A percentile compares a stretch with the other conserved stretches of the same genome.
Conservation (phyloP, 768 basidiomycete species). For the Boletus huronensis region DNA sequence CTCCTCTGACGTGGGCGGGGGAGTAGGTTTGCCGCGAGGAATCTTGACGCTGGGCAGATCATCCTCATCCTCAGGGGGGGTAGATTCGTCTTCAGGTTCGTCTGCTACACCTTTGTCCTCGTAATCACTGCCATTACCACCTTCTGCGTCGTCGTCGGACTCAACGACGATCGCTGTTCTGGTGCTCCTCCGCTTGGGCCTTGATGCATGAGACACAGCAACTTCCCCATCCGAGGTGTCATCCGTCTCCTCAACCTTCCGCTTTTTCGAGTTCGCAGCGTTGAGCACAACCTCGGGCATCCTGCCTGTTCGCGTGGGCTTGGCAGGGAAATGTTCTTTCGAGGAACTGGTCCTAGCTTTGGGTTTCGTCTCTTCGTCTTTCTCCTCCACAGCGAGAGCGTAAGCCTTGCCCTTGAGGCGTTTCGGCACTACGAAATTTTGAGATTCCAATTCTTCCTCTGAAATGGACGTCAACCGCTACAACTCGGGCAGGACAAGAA, state of each 20-base stretch:
- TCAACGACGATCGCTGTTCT: slow-evolving; percentile 43
- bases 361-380: slow-evolving; percentile 20
- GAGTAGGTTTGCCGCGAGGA: slow-evolving; percentile 22
- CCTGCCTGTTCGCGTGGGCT: slow-evolving; percentile 37
- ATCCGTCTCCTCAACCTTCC: slow-evolving; percentile 16
- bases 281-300: slow-evolving; percentile 59
- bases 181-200: slow-evolving; percentile 35
- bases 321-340: slow-evolving; percentile 25
- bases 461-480: slow-evolving; percentile 11
- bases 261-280: slow-evolving; percentile 17
- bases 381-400: slow-evolving; percentile 51
- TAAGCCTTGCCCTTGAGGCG: slow-evolving; percentile 75
- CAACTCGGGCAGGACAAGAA: neutral
- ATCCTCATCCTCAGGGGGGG: slow-evolving; percentile 24
- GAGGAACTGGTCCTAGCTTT: slow-evolving; percentile 14
- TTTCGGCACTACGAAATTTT: slow-evolving; percentile 48
- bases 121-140: slow-evolving; percentile 26
- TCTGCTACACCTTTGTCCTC: slow-evolving; percentile 34
- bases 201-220: slow-evolving; percentile 36
- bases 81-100: slow-evolving; percentile 35
- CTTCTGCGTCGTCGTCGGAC: slow-evolving; percentile 50
- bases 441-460: slow-evolving; percentile 53
- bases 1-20: slow-evolving; percentile 32
- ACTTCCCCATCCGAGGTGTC: slow-evolving; percentile 32
- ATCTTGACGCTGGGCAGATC: slow-evolving; percentile 18